A percentile compares a stretch with the other conserved stretches of the same genome.
Conservation (phyloP, 768 basidiomycete species). For the Hebeloma cylindrosporum region DNA sequence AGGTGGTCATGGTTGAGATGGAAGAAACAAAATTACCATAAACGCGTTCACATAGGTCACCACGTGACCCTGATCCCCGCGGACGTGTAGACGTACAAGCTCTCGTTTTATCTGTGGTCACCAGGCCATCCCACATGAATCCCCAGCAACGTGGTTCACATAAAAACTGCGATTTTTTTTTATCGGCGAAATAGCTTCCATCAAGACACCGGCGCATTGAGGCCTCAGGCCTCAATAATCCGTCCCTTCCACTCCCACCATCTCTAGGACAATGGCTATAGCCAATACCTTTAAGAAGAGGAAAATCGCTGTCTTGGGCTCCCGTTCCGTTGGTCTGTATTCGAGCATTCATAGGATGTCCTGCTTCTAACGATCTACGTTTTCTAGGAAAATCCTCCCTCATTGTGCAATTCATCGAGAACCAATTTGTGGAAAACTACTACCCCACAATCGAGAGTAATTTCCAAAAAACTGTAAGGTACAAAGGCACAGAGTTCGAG, state of each 20-base stretch:
- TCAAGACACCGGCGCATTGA: conserved; percentile 7
- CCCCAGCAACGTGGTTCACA: conserved; percentile 1
- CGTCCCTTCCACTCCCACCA: conserved; percentile 14
- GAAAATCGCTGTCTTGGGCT: conserved; percentile 83
- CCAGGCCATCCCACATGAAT: conserved; percentile 6
- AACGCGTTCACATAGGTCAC: conserved; percentile 16
- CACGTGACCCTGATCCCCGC: conserved; percentile 19
- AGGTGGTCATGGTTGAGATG: conserved; percentile 51
- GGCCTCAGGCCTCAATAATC: neutral
- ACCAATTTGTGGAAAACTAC: conserved; percentile 83
- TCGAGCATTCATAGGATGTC: conserved; percentile 19
- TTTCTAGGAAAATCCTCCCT: conserved; percentile 87
- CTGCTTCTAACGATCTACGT: conserved; percentile 8
- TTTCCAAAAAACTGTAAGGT: conserved; percentile 70
- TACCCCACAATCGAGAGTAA: conserved; percentile 90
- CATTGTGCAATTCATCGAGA: conserved; percentile 83
- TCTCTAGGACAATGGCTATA: neutral
- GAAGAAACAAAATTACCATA: conserved; percentile 17
- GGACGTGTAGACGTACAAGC: conserved; percentile 22
- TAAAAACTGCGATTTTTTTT: neutral
- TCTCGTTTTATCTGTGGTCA: conserved; percentile 9
- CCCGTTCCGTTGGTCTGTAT: conserved; percentile 77
- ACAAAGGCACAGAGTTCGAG: conserved; percentile 81
- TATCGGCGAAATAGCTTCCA: no score
- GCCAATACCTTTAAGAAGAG: conserved; percentile 53